Conservation (phyloP, 345 rosid genomes). For the Salix exigua region DNA sequence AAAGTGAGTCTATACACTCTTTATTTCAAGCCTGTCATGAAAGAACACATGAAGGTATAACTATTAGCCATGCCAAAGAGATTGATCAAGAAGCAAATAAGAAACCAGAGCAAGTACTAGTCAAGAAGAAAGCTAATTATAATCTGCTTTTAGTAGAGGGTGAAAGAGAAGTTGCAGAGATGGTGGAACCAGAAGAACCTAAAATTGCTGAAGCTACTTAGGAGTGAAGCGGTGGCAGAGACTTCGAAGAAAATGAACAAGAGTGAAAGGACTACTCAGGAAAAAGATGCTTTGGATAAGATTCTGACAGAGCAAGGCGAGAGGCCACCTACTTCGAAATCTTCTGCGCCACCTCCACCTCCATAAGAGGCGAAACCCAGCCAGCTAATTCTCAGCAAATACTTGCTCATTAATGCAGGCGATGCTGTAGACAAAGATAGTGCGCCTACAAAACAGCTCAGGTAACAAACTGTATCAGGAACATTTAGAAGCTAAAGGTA, state of each 20-base stretch:
- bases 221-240: conserved; percentile 48
- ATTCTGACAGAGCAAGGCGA: conserved; percentile 56
- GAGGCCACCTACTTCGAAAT: conserved; percentile 35
- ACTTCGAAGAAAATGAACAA: conserved; percentile 66
- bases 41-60: too few species aligned
- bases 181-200: conserved; percentile 4
- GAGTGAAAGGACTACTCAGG: conserved; percentile 53
- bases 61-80: too few species aligned
- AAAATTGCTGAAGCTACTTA: conserved; percentile 26
- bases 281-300: conserved; percentile 92
- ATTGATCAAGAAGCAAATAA: too few species aligned
- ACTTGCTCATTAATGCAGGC: conserved; percentile 9
- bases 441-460: too few species aligned
- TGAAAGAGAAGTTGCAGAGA: conserved; percentile 28
- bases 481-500: conserved; percentile 39
- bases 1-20: too few species aligned
- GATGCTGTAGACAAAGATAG: too few species aligned
- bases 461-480: conserved; percentile 19
- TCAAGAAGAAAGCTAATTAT: too few species aligned
- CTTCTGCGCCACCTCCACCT: conserved; percentile 33
- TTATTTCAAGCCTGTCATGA: too few species aligned
- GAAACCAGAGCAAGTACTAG: too few species aligned
- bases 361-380: conserved; percentile 39
- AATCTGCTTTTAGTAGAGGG: conserved; percentile 25
- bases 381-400: conserved; percentile 38